Evolutionary conservation across 768 basidiomycete genomes (phyloP).

Genomic region (Pleurotus tuoliensis): DNA sequence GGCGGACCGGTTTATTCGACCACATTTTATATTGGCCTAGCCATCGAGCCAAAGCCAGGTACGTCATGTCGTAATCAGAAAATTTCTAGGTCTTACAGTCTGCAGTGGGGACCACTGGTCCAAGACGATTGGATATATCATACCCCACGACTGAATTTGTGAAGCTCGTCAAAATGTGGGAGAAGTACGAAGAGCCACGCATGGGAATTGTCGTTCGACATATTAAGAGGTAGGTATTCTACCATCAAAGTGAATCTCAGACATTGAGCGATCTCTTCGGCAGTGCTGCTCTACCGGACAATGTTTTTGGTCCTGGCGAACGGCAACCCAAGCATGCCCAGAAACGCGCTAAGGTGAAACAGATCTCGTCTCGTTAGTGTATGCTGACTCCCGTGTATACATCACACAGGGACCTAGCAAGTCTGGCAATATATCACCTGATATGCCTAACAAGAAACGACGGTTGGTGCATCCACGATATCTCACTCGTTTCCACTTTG

Average conservation of each 20-base stretch:
- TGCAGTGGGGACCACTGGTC: conserved; percentile 71
- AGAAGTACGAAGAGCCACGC: conserved; percentile 83
- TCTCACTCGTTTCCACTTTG: conserved; percentile 2
- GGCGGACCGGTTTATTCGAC: conserved; percentile 85
- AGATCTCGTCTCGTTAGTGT: not conserved
- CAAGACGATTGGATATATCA: conserved; percentile 89
- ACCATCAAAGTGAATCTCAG: conserved; percentile 7
- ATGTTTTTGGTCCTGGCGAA: conserved; percentile 79
- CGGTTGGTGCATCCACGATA: conserved; percentile 52
- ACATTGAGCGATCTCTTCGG: conserved; percentile 1
- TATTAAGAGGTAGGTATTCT: conserved; percentile 70
- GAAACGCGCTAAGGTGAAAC: conserved; percentile 70
- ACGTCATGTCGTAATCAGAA: conserved; percentile 25
- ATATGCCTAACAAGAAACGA: conserved; percentile 78
- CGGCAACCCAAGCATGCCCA: conserved; percentile 65
- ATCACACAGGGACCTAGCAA: conserved; percentile 54
- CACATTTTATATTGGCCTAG: conserved; percentile 95
- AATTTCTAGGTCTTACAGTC: conserved; percentile 7
- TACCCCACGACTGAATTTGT: conserved; percentile 96
- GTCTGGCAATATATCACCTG: conserved; percentile 57
- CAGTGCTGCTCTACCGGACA: conserved; percentile 75
- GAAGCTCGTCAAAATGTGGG: conserved; percentile 93
- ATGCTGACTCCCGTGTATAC: not conserved
- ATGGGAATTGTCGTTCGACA: conserved; percentile 96
- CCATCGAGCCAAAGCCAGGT: conserved; percentile 90